Percentiles rank a stretch among this genome's conserved stretches.
Conservation (phyloP, 768 basidiomycete genomes). For the Galerina sulciceps region DNA sequence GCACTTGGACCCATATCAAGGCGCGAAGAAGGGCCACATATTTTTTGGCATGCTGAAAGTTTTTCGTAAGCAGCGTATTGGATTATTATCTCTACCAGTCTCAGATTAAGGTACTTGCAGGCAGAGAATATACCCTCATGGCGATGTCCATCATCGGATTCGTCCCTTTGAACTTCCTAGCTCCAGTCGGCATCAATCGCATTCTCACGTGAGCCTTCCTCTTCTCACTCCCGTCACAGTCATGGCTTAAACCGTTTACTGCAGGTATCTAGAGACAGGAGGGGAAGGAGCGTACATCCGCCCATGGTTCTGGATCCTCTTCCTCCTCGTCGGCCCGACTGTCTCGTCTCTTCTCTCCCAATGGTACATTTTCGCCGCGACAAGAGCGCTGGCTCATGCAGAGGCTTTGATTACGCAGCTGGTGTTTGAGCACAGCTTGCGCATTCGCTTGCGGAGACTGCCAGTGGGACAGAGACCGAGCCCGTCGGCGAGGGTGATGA, state of each 20-base stretch:
- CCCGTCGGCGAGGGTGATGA: background rate
- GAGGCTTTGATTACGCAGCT: constrained; percentile 50
- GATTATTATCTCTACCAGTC: background rate
- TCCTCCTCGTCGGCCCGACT: constrained; percentile 39
- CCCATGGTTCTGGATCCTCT: constrained; percentile 1
- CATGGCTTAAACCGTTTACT: background rate
- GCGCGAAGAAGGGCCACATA: constrained; percentile 34
- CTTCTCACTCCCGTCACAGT: background rate
- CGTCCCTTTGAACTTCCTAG: constrained; percentile 30
- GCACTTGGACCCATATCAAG: constrained; percentile 43
- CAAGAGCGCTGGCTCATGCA: constrained; percentile 37
- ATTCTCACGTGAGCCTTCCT: background rate
- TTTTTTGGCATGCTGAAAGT: constrained; percentile 48
- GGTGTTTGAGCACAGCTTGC: constrained; percentile 52
- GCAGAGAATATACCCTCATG: constrained; percentile 34
- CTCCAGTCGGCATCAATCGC: constrained; percentile 34
- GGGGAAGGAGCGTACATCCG: background rate
- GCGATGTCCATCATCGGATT: constrained; percentile 30
- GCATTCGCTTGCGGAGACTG: constrained; percentile 56
- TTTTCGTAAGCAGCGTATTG: constrained; percentile 29
- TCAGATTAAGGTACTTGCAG: constrained; percentile 13
- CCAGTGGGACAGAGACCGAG: background rate
- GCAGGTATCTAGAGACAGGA: background rate
- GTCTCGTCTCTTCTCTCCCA: constrained; percentile 49
- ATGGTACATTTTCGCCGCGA: constrained; percentile 55